Evolutionary conservation across 2,329 filamentous ascomycete species (phyloP), one percentile per base, ranked within the genome.

Genomic region (Stagonosporopsis tanaceti): DNA sequence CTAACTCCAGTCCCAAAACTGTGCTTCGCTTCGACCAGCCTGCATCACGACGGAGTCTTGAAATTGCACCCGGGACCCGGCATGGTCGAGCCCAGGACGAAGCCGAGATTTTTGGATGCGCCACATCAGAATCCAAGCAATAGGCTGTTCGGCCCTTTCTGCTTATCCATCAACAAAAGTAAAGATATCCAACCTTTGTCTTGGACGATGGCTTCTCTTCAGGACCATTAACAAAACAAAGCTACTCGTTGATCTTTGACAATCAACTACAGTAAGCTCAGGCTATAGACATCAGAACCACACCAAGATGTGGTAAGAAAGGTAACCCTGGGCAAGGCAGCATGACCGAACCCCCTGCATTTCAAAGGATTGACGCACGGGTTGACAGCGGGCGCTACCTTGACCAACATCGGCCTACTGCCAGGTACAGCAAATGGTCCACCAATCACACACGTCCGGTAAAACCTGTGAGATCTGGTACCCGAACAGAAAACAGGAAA

Each of bases 341-440:
- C 34, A 56, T 54, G 35, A 46, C 52, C 47, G 53, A 57, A 53
- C 50, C 61, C 64, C 67, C 62, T 69, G 64, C 56, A 67, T 63
- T 58, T 57, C 44, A 17, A 54, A 61, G 50, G 57, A 63, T 61
- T 64, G 48, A 50, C 54, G 58, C 58, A 57, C 59, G 52, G 50
- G 50, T 35, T 53, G 47, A 46, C 53, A 57, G 64, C 60, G 64
- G 59, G 42, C 65, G 52, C 42, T 47, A 58, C 30, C 38, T 42
- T 52, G 47, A 50, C 45, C 42, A 24, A 44, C 38, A 47, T 45
- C 54, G 44, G 54, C 25, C 30, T 53, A 45, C 50, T 38, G 55
- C 50, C 61, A 65, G 60, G 62, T 57, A 62, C 56, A 50, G 46
- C 28, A 40, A 53, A 52, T 57, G 30, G 51, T 64, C 67, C 59